phyloP scores from a whole-genome alignment of 495 filamentous ascomycete species.

The Hypoxylon cercidicola region DNA sequence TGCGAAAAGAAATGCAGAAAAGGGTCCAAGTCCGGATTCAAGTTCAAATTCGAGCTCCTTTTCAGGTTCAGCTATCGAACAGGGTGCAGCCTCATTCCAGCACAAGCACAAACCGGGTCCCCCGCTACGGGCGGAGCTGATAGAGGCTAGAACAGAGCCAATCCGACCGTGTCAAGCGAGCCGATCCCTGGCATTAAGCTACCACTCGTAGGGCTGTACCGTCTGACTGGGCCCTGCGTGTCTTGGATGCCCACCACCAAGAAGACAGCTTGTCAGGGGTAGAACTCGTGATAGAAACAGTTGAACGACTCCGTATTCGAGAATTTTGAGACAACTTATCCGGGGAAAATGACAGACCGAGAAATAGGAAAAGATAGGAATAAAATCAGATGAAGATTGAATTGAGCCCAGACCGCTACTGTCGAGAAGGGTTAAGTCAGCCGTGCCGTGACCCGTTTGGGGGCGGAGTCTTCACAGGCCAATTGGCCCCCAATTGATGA shows the following conservation, averaged over 20 bases:
- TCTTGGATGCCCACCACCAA: constrained; percentile 40
- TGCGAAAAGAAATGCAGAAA: constrained; percentile 38
- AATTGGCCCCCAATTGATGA: constrained; percentile 40
- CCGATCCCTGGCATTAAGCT: constrained; percentile 37
- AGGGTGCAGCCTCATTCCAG: constrained; percentile 41
- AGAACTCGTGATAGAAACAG: constrained; percentile 3
- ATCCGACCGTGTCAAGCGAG: constrained; percentile 36
- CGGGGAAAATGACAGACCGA: background rate
- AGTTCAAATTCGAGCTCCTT: constrained; percentile 14
- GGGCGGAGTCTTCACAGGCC: constrained; percentile 14
- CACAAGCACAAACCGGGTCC: constrained; percentile 14
- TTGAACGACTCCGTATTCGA: constrained; percentile 6
- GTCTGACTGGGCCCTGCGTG: constrained; percentile 39
- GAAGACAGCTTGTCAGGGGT: background rate
- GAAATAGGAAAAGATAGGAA: constrained; percentile 4
- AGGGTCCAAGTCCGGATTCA: background rate
- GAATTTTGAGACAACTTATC: background rate
- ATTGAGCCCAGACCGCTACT: constrained; percentile 36
- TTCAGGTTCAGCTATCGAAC: constrained; percentile 31
- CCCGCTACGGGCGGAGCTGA: constrained; percentile 10
- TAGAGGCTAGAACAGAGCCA: constrained; percentile 33
- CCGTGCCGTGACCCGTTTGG: constrained; percentile 22
- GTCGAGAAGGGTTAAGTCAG: constrained; percentile 17
- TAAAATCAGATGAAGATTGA: constrained; percentile 15
- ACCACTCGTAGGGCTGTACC: constrained; percentile 45